phyloP scores from a whole-genome alignment of 192 early-diverging fungal genomes.

The Backusella luteola region DNA sequence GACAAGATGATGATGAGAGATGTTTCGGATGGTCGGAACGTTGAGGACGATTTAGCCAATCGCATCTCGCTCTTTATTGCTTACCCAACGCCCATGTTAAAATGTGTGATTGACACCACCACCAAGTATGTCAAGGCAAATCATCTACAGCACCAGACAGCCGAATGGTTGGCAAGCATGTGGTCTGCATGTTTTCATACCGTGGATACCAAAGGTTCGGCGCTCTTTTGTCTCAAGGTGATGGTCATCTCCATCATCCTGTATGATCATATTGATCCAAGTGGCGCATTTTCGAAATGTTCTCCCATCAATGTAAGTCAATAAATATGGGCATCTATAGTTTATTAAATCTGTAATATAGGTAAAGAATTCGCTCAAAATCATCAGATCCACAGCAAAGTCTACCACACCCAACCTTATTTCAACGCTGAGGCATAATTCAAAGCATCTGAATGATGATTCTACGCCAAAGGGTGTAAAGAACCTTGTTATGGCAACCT shows the following conservation, averaged over 20 bases:
- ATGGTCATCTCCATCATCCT: slow-evolving; percentile 84
- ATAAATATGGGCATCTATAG: neutral
- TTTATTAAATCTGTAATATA: slow-evolving; percentile 6
- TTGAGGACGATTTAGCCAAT: slow-evolving; percentile 82
- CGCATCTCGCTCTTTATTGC: slow-evolving; percentile 94
- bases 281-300: slow-evolving; percentile 69
- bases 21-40: slow-evolving; percentile 45
- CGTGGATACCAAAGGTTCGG: slow-evolving; percentile 37
- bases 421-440: slow-evolving; percentile 72
- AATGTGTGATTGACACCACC: slow-evolving; percentile 75
- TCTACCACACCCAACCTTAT: slow-evolving; percentile 55
- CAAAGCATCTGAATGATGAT: slow-evolving; percentile 79
- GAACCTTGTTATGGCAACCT: slow-evolving; percentile 40
- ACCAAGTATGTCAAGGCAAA: slow-evolving; percentile 57
- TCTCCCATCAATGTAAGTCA: slow-evolving; percentile 78
- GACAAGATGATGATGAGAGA: too few relatives aligned
- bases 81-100: slow-evolving; percentile 88
- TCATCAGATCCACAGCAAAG: slow-evolving; percentile 28
- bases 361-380: slow-evolving; percentile 36
- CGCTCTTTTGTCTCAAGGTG: slow-evolving; percentile 75
- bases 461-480: slow-evolving; percentile 71
- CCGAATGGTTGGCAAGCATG: slow-evolving; percentile 70
- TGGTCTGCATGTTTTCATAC: slow-evolving; percentile 70
- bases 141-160: slow-evolving; percentile 34
- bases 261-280: slow-evolving; percentile 84